Conservation (phyloP, 2,329 filamentous ascomycete species). For the Colletotrichum sansevieriae region DNA sequence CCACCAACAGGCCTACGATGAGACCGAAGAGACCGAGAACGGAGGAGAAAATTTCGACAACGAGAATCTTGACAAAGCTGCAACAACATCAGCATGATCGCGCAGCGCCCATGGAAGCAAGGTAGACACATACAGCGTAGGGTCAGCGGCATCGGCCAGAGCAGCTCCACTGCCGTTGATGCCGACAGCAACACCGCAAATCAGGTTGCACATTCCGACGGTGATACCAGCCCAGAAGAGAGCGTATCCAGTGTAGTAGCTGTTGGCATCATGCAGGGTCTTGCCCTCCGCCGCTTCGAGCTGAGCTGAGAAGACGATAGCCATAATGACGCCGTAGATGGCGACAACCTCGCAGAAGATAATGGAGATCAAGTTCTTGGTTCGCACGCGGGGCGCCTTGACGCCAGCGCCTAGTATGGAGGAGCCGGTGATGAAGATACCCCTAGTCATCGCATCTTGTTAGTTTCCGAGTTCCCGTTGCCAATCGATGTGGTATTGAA, state of each 20-base stretch:
- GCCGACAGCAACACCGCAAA: constrained; percentile 96
- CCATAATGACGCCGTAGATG: constrained; percentile 99
- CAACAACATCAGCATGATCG: constrained; percentile 43
- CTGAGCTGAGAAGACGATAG: constrained; percentile 96
- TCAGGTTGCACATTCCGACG: constrained; percentile 93
- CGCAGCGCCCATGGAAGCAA: background rate
- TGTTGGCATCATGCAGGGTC: constrained; percentile 77
- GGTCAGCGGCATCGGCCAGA: constrained; percentile 93
- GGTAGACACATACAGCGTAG: constrained; percentile 76
- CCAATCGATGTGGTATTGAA: background rate
- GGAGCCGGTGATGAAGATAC: constrained; percentile 98
- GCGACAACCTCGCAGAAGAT: constrained; percentile 99
- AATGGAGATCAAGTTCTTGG: constrained; percentile 99
- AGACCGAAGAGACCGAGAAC: constrained; percentile 96
- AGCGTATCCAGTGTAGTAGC: constrained; percentile 95
- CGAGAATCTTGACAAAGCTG: constrained; percentile 98
- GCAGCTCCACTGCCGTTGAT: constrained; percentile 99
- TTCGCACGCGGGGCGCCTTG: constrained; percentile 95
- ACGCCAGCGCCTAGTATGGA: constrained; percentile 98
- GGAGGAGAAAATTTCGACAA: constrained; percentile 99
- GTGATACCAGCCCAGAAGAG: constrained; percentile 97
- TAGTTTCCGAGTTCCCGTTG: constrained; percentile 29
- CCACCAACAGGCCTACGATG: constrained; percentile 92
- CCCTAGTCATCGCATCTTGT: constrained; percentile 68
- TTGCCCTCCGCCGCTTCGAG: constrained; percentile 75